Percentiles rank a stretch among this genome's conserved stretches.
Evolutionary conservation across 768 basidiomycete species (phyloP).

Genomic region (Rhizopogon rudus): DNA sequence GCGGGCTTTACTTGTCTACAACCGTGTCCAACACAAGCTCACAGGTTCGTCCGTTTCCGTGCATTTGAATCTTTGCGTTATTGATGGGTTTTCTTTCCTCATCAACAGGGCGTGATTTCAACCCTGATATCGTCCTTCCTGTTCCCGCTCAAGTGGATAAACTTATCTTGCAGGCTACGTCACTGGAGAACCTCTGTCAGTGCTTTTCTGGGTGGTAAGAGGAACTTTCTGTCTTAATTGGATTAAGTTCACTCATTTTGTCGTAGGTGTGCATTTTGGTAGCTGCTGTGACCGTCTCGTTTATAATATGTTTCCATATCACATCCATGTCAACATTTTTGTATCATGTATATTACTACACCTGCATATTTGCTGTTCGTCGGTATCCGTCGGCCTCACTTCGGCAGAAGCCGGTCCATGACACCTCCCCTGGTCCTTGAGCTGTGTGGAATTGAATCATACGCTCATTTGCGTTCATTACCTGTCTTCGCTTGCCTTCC

Average conservation of each 20-base stretch:
- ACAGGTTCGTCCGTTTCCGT: slow-evolving; percentile 51
- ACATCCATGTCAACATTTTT: slow-evolving; percentile 12
- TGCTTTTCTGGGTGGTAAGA: slow-evolving; percentile 92
- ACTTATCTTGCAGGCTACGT: slow-evolving; percentile 89
- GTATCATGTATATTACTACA: slow-evolving; percentile 15
- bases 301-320: slow-evolving; percentile 9
- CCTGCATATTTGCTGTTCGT: background rate
- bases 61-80: background rate
- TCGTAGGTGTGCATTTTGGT: slow-evolving; percentile 75
- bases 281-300: slow-evolving; percentile 1
- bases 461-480: background rate
- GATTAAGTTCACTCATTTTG: slow-evolving; percentile 1
- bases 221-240: background rate
- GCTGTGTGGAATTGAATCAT: no score
- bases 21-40: slow-evolving; percentile 92
- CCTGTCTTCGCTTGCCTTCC: background rate
- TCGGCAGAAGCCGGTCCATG: background rate
- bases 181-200: slow-evolving; percentile 92
- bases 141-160: slow-evolving; percentile 89
- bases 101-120: slow-evolving; percentile 81
- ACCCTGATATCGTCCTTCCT: slow-evolving; percentile 67
- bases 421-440: no score
- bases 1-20: slow-evolving; percentile 86
- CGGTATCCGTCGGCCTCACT: no score
- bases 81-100: background rate